Conservation (phyloP, 1,284 basidiomycete genomes). For the Cystobasidiaceae sp. region DNA sequence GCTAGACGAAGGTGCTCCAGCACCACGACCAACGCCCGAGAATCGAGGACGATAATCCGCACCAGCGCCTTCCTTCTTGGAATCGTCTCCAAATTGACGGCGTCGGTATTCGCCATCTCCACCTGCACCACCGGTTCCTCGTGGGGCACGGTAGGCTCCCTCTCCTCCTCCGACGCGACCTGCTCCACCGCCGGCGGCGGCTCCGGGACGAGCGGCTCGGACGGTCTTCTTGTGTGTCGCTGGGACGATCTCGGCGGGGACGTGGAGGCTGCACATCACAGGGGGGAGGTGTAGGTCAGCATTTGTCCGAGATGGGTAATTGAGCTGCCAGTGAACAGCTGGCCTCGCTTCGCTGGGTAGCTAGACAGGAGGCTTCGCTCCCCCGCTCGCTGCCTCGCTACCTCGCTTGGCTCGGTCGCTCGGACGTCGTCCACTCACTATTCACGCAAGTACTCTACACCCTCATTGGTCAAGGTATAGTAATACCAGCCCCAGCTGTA, state of each 20-base stretch:
- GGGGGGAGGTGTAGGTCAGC: not conserved
- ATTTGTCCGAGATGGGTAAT: too few species aligned
- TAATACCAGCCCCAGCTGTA: constrained; percentile 53
- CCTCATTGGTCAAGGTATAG: constrained; percentile 87
- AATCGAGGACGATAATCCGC: constrained; percentile 42
- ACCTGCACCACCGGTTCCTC: constrained; percentile 57
- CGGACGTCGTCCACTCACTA: constrained; percentile 55
- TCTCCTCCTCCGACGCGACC: constrained; percentile 54
- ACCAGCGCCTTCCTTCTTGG: constrained; percentile 40
- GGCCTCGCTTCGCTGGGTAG: too few species aligned
- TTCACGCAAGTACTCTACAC: constrained; percentile 90
- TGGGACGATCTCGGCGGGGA: constrained; percentile 67
- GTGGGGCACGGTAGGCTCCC: constrained; percentile 77
- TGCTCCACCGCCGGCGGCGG: constrained; percentile 59
- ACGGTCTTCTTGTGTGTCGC: constrained; percentile 89
- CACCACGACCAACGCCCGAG: constrained; percentile 33
- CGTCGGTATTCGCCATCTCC: constrained; percentile 83
- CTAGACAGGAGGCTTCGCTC: too few species aligned
- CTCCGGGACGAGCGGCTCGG: constrained; percentile 59
- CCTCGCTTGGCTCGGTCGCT: not conserved
- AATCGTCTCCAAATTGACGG: constrained; percentile 46
- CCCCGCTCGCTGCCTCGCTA: not conserved
- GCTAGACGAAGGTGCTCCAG: constrained; percentile 30
- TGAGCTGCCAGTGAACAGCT: too few species aligned
- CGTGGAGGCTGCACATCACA: constrained; percentile 44